Conservation (phyloP, 345 rosid species). For the Pistacia integerrima region DNA sequence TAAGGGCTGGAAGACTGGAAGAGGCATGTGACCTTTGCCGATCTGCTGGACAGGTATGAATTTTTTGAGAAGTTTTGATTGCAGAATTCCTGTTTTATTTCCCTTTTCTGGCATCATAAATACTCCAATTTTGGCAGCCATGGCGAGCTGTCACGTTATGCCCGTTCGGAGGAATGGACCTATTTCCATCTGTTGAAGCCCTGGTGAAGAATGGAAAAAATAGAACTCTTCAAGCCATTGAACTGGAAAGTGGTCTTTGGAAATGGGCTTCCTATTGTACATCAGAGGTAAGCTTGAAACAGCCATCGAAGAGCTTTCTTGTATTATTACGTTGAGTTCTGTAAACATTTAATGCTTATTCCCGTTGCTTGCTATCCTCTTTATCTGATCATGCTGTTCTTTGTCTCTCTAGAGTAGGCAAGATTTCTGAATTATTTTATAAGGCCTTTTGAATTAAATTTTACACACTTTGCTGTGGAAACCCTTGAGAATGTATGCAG, state of each 20-base stretch:
- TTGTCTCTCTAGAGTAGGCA: not conserved
- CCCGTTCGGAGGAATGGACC: conserved; percentile 84
- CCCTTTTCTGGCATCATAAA: conserved; percentile 8
- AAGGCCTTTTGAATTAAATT: conserved; percentile 4
- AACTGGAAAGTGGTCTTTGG: conserved; percentile 95
- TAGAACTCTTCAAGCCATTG: conserved; percentile 85
- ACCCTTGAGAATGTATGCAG: not conserved
- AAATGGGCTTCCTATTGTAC: conserved; percentile 97
- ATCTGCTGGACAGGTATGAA: conserved; percentile 93
- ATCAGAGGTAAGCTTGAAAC: conserved; percentile 65
- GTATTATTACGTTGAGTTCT: not conserved
- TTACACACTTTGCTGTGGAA: conserved; percentile 12
- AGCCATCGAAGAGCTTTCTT: not conserved
- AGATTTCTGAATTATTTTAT: conserved; percentile 5
- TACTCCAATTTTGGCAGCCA: conserved; percentile 50
- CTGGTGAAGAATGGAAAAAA: conserved; percentile 76
- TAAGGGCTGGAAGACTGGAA: conserved; percentile 91
- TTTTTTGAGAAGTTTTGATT: conserved; percentile 8
- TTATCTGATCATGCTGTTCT: not conserved
- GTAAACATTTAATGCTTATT: not conserved
- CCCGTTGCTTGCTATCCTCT: not conserved
- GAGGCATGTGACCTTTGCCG: conserved; percentile 96
- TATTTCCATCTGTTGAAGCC: conserved; percentile 87
- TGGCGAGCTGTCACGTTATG: conserved; percentile 94
- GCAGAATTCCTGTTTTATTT: not conserved